A percentile compares a stretch with the other conserved stretches of the same genome.
Conservation (phyloP, 73 alveolate species). For the Paramecium sexaurelia region DNA sequence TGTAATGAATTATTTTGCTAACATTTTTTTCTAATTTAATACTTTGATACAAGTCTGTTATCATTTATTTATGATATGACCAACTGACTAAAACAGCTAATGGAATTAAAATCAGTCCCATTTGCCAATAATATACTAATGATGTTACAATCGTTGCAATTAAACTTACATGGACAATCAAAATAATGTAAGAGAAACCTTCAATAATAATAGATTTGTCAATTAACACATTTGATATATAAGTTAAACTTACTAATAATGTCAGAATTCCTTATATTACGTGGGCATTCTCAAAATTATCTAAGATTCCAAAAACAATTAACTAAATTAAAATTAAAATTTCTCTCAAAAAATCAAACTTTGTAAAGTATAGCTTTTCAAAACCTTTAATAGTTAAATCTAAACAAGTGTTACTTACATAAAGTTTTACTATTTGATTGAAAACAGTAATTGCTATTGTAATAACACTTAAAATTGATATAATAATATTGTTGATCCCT, state of each 20-base stretch:
- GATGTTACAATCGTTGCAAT: background rate
- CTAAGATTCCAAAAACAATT: background rate
- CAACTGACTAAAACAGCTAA: background rate
- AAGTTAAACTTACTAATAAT: background rate
- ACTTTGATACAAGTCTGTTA: background rate
- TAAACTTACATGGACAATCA: background rate
- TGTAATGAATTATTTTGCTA: background rate
- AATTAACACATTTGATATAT: background rate
- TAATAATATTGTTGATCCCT: background rate
- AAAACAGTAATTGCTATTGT: background rate
- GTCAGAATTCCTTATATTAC: background rate
- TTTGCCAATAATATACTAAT: background rate
- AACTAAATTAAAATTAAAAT: background rate
- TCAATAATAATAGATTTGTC: background rate
- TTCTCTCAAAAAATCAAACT: constrained; percentile 10
- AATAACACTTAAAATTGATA: background rate
- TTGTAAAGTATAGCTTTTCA: background rate
- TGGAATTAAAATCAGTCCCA: background rate
- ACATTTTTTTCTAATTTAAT: background rate
- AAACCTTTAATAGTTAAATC: background rate
- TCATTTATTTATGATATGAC: background rate
- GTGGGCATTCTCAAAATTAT: background rate
- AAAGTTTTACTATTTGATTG: background rate
- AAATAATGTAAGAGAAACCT: background rate
- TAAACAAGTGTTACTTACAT: background rate